Evolutionary conservation across 352 stramenopile genomes (phyloP).

Genomic region (Pythium coloratum): DNA sequence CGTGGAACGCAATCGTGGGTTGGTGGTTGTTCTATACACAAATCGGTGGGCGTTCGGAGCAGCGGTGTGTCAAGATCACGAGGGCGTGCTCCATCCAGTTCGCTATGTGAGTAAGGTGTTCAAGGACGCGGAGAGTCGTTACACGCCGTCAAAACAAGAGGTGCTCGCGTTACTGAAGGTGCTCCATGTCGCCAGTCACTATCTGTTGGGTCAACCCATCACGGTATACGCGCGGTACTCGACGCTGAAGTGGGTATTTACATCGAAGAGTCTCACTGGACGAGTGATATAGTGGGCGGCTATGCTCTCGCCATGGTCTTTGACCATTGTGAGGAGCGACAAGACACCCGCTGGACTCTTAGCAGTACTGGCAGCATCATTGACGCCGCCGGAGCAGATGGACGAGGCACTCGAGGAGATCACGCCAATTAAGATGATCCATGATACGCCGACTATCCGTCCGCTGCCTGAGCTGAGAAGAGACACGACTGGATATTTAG

Average conservation of each 20-base stretch:
- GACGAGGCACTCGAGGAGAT: conserved; percentile 15
- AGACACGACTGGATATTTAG: neutral
- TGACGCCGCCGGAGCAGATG: neutral
- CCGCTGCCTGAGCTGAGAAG: conserved; percentile 12
- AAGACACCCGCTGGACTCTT: neutral
- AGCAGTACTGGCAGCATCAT: conserved; percentile 14
- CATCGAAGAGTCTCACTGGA: conserved; percentile 16
- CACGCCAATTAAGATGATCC: conserved; percentile 10
- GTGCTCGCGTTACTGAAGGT: conserved; percentile 22
- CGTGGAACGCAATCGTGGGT: neutral
- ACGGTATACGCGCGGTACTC: conserved; percentile 18
- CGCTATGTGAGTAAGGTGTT: conserved; percentile 24
- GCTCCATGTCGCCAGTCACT: neutral
- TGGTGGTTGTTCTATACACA: conserved; percentile 15
- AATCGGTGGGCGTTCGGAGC: conserved; percentile 24
- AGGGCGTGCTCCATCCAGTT: conserved; percentile 17
- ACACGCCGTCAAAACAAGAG: conserved; percentile 15
- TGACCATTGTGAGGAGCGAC: conserved; percentile 21
- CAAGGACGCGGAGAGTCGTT: conserved; percentile 18
- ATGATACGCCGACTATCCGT: conserved; percentile 8
- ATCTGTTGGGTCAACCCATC: conserved; percentile 13
- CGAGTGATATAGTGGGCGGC: conserved; percentile 16
- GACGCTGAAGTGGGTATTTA: conserved; percentile 27
- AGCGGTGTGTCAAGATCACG: conserved; percentile 16
- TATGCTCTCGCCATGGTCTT: conserved; percentile 17